Evolutionary conservation across 371 early-diverging fungal genomes (phyloP).

Genomic region (Syncephalastrum contaminatum): DNA sequence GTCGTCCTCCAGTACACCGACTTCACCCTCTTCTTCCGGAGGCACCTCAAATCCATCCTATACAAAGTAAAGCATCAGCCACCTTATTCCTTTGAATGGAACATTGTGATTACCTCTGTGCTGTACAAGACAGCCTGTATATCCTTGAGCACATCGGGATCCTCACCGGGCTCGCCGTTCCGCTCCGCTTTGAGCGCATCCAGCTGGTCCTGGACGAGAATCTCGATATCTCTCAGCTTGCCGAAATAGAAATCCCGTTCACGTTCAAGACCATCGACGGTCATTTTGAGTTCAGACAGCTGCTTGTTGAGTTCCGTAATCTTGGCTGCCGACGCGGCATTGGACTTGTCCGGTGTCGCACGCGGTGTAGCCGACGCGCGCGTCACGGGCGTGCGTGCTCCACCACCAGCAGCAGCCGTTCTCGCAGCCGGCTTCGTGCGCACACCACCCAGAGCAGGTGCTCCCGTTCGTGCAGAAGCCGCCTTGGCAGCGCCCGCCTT

Average conservation of each 20-base stretch:
- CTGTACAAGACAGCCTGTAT: slow-evolving; percentile 80
- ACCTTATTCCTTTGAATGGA: not conserved
- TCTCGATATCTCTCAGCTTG: slow-evolving; percentile 92
- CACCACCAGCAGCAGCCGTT: slow-evolving; percentile 7
- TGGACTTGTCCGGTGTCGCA: slow-evolving; percentile 15
- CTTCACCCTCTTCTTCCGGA: slow-evolving; percentile 26
- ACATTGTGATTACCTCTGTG: slow-evolving; percentile 74
- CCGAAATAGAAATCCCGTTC: slow-evolving; percentile 95
- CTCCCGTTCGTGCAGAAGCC: slow-evolving; percentile 15
- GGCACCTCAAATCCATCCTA: slow-evolving; percentile 41
- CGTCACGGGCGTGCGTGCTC: slow-evolving; percentile 4
- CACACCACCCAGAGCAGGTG: slow-evolving; percentile 8
- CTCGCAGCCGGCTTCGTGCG: slow-evolving; percentile 2
- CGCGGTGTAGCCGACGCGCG: slow-evolving; percentile 16
- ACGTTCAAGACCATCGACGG: slow-evolving; percentile 89
- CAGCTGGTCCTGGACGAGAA: slow-evolving; percentile 77
- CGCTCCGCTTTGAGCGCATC: slow-evolving; percentile 29
- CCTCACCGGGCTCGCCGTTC: slow-evolving; percentile 38
- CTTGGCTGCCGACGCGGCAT: slow-evolving; percentile 35
- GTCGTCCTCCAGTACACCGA: slow-evolving; percentile 15
- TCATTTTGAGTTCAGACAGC: slow-evolving; percentile 72
- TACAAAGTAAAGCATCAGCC: not conserved
- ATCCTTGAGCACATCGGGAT: slow-evolving; percentile 60
- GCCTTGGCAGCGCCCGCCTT: slow-evolving; percentile 41
- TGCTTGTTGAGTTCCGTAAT: slow-evolving; percentile 72